A percentile compares a stretch with the other conserved stretches of the same genome.
Conservation (phyloP, 2,329 filamentous ascomycete genomes). For the Trichoderma aggressivum region DNA sequence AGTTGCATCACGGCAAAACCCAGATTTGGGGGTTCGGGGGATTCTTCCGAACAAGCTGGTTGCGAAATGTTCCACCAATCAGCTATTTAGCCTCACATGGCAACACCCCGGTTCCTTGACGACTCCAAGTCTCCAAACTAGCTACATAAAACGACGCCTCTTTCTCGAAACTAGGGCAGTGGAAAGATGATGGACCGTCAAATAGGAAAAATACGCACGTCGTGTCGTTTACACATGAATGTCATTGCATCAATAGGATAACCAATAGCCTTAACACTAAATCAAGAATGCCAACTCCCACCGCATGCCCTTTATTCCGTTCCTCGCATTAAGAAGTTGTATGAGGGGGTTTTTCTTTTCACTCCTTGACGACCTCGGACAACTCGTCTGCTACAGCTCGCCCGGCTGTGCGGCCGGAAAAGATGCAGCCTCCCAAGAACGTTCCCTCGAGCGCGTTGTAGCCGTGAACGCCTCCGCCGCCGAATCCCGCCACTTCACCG, state of each 20-base stretch:
- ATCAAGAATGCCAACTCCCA: constrained; percentile 9
- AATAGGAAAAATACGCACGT: not conserved
- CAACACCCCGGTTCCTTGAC: not conserved
- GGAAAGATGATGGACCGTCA: not conserved
- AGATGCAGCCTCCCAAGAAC: constrained; percentile 61
- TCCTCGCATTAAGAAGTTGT: not conserved
- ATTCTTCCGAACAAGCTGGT: not conserved
- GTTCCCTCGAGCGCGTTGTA: constrained; percentile 62
- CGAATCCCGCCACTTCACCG: constrained; percentile 59
- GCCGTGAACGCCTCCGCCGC: constrained; percentile 60
- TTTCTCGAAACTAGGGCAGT: not conserved
- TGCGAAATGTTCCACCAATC: constrained; percentile 19
- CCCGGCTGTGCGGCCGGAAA: constrained; percentile 57
- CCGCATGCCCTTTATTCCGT: not conserved
- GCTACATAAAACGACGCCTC: not conserved
- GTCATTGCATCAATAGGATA: constrained; percentile 11
- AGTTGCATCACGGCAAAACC: not conserved
- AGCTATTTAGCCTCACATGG: not conserved
- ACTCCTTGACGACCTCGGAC: constrained; percentile 2
- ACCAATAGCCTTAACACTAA: constrained; percentile 1
- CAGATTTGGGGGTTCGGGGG: not conserved
- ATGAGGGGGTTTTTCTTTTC: not conserved
- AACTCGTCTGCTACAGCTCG: constrained; percentile 51
- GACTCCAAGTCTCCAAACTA: not conserved
- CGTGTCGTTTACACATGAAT: not conserved